Percentiles rank a stretch among this genome's conserved stretches.
Conservation (phyloP, 1,284 basidiomycete genomes). For the Cystobasidium sp. region DNA sequence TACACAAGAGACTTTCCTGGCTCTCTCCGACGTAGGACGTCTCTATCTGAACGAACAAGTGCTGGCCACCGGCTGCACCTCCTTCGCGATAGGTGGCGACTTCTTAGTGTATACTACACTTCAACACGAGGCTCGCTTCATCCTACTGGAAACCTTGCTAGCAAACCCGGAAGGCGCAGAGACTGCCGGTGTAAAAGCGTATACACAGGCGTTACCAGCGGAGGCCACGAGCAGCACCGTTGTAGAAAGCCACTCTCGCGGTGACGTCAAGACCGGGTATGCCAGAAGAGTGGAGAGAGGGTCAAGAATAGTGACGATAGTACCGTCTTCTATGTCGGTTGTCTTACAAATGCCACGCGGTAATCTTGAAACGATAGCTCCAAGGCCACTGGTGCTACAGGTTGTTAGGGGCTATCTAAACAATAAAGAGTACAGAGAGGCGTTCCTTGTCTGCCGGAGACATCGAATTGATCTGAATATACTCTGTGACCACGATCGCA, state of each 20-base stretch:
- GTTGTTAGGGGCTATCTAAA: conserved; percentile 59
- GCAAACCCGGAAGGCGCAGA: conserved; percentile 56
- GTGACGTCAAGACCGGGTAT: conserved; percentile 17
- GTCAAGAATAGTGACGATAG: conserved; percentile 78
- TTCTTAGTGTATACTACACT: conserved; percentile 87
- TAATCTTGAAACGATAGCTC: conserved; percentile 93
- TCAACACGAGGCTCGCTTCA: conserved; percentile 78
- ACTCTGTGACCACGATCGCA: conserved; percentile 77
- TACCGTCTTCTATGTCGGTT: conserved; percentile 83
- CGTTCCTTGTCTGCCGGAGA: conserved; percentile 86
- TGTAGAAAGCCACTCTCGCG: neutral
- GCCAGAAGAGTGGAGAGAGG: conserved; percentile 82
- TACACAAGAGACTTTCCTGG: conserved; percentile 46
- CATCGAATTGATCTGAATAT: conserved; percentile 91
- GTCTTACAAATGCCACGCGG: conserved; percentile 98
- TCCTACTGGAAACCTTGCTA: conserved; percentile 16
- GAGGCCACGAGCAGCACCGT: neutral
- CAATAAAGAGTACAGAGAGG: conserved; percentile 69
- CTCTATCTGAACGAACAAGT: conserved; percentile 51
- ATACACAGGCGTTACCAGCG: neutral
- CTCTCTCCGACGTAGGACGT: conserved; percentile 54
- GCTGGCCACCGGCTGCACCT: conserved; percentile 57
- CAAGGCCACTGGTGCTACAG: conserved; percentile 85
- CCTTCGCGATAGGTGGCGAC: conserved; percentile 76
- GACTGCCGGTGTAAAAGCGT: conserved; percentile 60